These are phyloP conservation scores for Moricandia arvensis DNA, from an alignment of 345 rosid genomes.

Conservation along the genomic window DNA sequence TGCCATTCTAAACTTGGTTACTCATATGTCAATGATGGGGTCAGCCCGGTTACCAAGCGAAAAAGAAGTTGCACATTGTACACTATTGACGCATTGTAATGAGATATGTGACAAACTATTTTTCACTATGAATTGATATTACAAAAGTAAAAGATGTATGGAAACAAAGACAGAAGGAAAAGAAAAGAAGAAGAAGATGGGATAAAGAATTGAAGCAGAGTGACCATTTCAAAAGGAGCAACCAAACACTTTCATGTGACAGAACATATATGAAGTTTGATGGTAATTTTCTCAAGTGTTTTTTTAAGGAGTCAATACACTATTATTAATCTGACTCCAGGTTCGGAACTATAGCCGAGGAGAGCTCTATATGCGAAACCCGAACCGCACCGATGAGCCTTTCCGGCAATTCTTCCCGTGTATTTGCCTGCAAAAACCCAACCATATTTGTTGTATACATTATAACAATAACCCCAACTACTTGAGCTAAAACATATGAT, in stretches of 20 bases:
- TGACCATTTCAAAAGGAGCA: slow-evolving; percentile 27
- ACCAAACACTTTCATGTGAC: slow-evolving; percentile 20
- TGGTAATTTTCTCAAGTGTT: slow-evolving; percentile 15
- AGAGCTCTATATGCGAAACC: slow-evolving; percentile 84
- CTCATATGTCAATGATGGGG: not conserved
- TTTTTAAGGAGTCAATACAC: not conserved
- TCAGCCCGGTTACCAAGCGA: not conserved
- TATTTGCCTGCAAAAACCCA: slow-evolving; percentile 62
- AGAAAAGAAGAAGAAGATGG: not conserved
- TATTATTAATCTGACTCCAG: slow-evolving; percentile 46
- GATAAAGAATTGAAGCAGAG: slow-evolving; percentile 25
- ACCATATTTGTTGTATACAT: not conserved
- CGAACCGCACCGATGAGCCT: slow-evolving; percentile 87
- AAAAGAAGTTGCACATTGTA: not conserved
- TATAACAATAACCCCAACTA: not conserved
- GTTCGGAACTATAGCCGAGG: slow-evolving; percentile 79
- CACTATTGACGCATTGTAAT: not conserved
- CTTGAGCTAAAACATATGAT: not conserved
- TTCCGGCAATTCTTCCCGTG: slow-evolving; percentile 90
- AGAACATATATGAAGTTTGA: slow-evolving; percentile 11
- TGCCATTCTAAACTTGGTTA: not conserved
- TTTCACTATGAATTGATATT: slow-evolving; percentile 4
- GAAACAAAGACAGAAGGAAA: not conserved
- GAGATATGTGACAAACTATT: not conserved
- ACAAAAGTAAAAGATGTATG: not conserved